A percentile compares a stretch with the other conserved stretches of the same genome.
Conservation (phyloP, 2,329 filamentous ascomycete genomes). For the Fusarium ramigenum region DNA sequence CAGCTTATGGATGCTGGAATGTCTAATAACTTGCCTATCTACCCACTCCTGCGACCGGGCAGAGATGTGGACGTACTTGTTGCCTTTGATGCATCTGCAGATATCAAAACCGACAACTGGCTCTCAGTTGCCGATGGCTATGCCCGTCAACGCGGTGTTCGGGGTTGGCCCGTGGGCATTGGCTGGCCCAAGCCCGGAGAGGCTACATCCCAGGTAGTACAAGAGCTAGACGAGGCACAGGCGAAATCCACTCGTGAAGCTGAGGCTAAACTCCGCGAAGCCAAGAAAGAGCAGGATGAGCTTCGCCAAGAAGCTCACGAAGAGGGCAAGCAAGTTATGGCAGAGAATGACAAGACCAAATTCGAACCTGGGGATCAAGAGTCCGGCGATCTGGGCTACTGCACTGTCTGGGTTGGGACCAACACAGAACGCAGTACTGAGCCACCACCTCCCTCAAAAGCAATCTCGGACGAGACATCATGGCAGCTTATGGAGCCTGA, state of each 20-base stretch:
- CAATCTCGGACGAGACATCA: slow-evolving; percentile 69
- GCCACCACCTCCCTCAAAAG: slow-evolving; percentile 61
- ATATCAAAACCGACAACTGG: slow-evolving; percentile 96
- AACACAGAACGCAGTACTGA: slow-evolving; percentile 74
- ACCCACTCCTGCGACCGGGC: slow-evolving; percentile 88
- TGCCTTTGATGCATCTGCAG: slow-evolving; percentile 93
- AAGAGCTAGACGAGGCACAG: slow-evolving; percentile 74
- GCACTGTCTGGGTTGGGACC: slow-evolving; percentile 93
- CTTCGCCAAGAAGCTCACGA: slow-evolving; percentile 40
- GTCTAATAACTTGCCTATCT: slow-evolving; percentile 97
- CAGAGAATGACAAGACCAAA: slow-evolving; percentile 47
- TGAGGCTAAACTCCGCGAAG: slow-evolving; percentile 69
- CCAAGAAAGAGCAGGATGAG: slow-evolving; percentile 58
- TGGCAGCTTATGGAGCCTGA: slow-evolving; percentile 76
- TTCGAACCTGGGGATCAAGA: slow-evolving; percentile 56
- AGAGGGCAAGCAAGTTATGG: slow-evolving; percentile 37
- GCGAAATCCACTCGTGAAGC: slow-evolving; percentile 68
- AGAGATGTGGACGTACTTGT: slow-evolving; percentile 89
- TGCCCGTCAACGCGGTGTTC: slow-evolving; percentile 86
- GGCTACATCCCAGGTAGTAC: slow-evolving; percentile 65
- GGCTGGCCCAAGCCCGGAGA: slow-evolving; percentile 82
- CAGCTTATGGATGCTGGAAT: slow-evolving; percentile 97
- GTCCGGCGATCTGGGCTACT: slow-evolving; percentile 79
- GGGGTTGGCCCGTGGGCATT: slow-evolving; percentile 93
- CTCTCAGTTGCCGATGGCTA: slow-evolving; percentile 94